A percentile compares a stretch with the other conserved stretches of the same genome.
phyloP scores from a whole-genome alignment of 1,284 basidiomycete species.

The Phellinidium pouzarii region DNA sequence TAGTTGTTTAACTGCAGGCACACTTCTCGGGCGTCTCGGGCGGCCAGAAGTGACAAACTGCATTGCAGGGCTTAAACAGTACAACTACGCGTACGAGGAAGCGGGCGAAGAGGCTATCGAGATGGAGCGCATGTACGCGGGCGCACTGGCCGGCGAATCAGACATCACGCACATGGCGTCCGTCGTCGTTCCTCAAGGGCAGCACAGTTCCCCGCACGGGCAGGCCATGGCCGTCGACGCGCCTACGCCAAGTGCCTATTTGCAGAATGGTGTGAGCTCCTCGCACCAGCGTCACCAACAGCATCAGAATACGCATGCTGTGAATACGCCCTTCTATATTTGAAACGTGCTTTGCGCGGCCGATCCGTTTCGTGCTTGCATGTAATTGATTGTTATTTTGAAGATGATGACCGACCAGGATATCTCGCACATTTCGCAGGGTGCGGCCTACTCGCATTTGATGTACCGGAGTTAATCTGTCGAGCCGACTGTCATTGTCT shows the following conservation, averaged over 20 bases:
- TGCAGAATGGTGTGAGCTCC: conserved; percentile 2
- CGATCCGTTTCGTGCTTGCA: not conserved
- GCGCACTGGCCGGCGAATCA: conserved; percentile 27
- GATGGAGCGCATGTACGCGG: conserved; percentile 50
- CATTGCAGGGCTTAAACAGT: conserved; percentile 80
- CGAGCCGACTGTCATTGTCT: not conserved
- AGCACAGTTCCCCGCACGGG: not conserved
- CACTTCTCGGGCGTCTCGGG: conserved; percentile 73
- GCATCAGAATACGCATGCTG: not conserved
- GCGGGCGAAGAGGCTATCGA: conserved; percentile 72
- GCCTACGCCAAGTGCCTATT: not conserved
- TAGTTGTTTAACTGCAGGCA: conserved; percentile 76
- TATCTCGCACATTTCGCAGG: not conserved
- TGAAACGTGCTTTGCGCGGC: not conserved
- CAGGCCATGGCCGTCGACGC: conserved; percentile 8
- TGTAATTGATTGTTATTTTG: not conserved
- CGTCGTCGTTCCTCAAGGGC: conserved; percentile 4
- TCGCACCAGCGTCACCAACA: not conserved
- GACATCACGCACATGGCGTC: conserved; percentile 17
- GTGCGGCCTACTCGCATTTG: conserved; percentile 5
- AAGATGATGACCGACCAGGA: conserved; percentile 3
- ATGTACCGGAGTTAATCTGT: conserved; percentile 5
- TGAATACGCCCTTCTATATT: conserved; percentile 1
- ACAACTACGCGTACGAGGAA: conserved; percentile 80
- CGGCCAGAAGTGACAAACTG: conserved; percentile 78